These are phyloP conservation scores for Solanum chiquidenum DNA, from an alignment of 257 asterid genomes.

Conservation along the genomic window DNA sequence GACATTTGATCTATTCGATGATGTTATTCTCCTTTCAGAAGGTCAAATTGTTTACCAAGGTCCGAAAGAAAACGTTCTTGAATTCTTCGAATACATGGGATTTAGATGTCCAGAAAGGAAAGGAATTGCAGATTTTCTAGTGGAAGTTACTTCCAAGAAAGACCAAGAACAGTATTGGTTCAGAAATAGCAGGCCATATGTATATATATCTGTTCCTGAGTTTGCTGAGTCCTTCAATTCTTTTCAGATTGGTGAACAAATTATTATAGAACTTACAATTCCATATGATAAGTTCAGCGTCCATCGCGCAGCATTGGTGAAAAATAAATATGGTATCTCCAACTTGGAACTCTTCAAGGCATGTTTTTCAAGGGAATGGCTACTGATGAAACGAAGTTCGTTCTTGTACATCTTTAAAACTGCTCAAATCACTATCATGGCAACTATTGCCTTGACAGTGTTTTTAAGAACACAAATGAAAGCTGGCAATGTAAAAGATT, in stretches of 20 bases:
- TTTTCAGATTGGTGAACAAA: slow-evolving; percentile 41
- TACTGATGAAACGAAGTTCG: slow-evolving; percentile 60
- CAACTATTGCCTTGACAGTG: slow-evolving; percentile 52
- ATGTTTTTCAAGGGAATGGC: slow-evolving; percentile 63
- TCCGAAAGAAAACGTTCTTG: slow-evolving; percentile 57
- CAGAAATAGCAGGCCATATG: slow-evolving; percentile 37
- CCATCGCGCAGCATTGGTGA: slow-evolving; percentile 79
- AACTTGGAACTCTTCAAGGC: slow-evolving; percentile 63
- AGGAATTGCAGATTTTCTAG: slow-evolving; percentile 74
- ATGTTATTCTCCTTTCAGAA: slow-evolving; percentile 68
- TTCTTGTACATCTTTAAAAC: slow-evolving; percentile 71
- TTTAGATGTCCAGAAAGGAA: slow-evolving; percentile 83
- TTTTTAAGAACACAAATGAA: slow-evolving; percentile 72
- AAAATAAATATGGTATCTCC: slow-evolving; percentile 60
- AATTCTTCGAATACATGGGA: slow-evolving; percentile 56
- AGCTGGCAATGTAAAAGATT: slow-evolving; percentile 35
- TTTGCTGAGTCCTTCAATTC: slow-evolving; percentile 46
- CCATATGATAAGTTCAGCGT: slow-evolving; percentile 50
- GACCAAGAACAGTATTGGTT: slow-evolving; percentile 80
- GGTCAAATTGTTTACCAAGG: slow-evolving; percentile 76
- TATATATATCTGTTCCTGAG: slow-evolving; percentile 40
- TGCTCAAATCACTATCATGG: slow-evolving; percentile 65
- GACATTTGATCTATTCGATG: slow-evolving; percentile 65
- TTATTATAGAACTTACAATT: slow-evolving; percentile 34
- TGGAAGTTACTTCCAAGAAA: slow-evolving; percentile 76